Conservation (phyloP, 768 basidiomycete species). For the Tulasnella sp. region DNA sequence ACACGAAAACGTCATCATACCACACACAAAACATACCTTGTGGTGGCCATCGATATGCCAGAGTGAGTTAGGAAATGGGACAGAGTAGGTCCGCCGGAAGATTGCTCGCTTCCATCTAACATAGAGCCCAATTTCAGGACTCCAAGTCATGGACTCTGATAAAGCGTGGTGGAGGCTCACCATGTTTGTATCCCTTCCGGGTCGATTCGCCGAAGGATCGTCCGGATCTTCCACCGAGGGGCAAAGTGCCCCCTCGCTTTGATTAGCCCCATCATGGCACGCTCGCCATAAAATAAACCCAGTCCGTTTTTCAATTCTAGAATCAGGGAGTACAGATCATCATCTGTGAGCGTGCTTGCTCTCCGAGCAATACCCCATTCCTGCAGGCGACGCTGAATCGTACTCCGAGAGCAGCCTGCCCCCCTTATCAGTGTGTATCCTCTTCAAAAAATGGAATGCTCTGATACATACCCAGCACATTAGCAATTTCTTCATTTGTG, state of each 20-base stretch:
- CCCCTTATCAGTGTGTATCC: too few relatives aligned
- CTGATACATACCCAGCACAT: background rate
- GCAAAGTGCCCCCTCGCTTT: background rate
- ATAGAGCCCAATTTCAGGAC: too few relatives aligned
- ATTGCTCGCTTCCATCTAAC: constrained; percentile 38
- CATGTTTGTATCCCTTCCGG: background rate
- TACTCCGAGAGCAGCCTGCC: background rate
- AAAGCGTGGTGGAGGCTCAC: too few relatives aligned
- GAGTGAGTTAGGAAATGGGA: constrained; percentile 47
- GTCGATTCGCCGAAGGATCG: background rate
- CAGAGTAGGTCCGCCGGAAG: constrained; percentile 43
- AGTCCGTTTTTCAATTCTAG: too few relatives aligned
- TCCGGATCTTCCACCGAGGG: background rate
- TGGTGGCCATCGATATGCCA: constrained; percentile 50
- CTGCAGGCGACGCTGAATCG: background rate
- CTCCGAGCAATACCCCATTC: background rate
- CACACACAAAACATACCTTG: too few relatives aligned
- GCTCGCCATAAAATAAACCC: background rate
- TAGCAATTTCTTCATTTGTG: background rate
- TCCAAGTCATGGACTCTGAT: too few relatives aligned
- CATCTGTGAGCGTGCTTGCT: background rate
- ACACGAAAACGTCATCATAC: too few relatives aligned
- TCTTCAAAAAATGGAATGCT: background rate
- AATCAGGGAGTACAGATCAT: too few relatives aligned
- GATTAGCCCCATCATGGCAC: background rate